A percentile compares a stretch with the other conserved stretches of the same genome.
Evolutionary conservation across 2,329 filamentous ascomycete genomes (phyloP).

Genomic region (Exophiala bonariae): DNA sequence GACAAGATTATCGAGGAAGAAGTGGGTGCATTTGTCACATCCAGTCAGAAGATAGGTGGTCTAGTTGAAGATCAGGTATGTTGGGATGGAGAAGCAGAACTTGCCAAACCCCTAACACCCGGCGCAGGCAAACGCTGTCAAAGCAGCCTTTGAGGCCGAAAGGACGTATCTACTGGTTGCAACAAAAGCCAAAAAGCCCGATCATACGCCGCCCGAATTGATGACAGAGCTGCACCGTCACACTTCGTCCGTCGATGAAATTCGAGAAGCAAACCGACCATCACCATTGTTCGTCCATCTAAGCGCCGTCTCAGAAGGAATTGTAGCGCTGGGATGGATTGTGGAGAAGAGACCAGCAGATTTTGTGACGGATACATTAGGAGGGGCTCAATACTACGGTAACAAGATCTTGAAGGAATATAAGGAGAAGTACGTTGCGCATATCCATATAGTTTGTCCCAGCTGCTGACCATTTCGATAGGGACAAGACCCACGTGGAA

Average conservation of each 20-base stretch:
- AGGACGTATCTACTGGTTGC: conserved; percentile 84
- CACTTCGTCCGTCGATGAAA: conserved; percentile 73
- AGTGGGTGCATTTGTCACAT: conserved; percentile 73
- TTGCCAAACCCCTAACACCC: conserved; percentile 25
- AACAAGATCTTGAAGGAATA: conserved; percentile 90
- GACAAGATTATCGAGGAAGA: conserved; percentile 73
- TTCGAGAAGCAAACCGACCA: conserved; percentile 78
- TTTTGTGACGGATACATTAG: conserved; percentile 79
- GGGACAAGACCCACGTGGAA: conserved; percentile 76
- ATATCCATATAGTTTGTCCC: not conserved
- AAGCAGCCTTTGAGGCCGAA: conserved; percentile 75
- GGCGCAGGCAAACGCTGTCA: conserved; percentile 56
- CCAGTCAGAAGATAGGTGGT: conserved; percentile 76
- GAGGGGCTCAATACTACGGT: conserved; percentile 87
- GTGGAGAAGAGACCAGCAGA: conserved; percentile 80
- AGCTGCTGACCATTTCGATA: conserved; percentile 39
- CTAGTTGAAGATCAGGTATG: conserved; percentile 77
- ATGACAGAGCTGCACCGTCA: conserved; percentile 84
- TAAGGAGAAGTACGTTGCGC: conserved; percentile 68
- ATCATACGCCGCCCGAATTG: conserved; percentile 70
- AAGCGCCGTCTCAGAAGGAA: conserved; percentile 84
- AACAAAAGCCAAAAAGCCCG: conserved; percentile 89
- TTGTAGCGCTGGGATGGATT: conserved; percentile 88
- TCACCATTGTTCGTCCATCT: conserved; percentile 77
- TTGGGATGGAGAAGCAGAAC: conserved; percentile 39